Conservation (phyloP, 1,284 basidiomycete species). For the Cystobasidium slooffiae region DNA sequence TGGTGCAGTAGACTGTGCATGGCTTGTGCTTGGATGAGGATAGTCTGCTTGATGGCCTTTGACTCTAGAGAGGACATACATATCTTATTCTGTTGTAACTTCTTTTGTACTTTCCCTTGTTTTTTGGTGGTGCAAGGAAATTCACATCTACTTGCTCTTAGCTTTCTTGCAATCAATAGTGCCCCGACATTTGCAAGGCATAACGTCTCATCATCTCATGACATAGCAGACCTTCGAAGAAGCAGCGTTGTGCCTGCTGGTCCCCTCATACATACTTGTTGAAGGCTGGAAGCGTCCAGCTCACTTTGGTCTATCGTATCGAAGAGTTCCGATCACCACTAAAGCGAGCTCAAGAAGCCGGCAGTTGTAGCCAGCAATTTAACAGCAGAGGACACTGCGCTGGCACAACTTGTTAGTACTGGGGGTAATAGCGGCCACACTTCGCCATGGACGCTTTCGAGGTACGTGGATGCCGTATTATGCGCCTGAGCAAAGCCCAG, state of each 20-base stretch:
- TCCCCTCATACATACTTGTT: too few species aligned
- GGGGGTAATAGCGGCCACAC: neutral
- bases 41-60: slow-evolving; percentile 8
- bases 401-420: neutral
- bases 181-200: too few species aligned
- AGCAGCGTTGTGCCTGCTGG: too few species aligned
- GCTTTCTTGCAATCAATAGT: too few species aligned
- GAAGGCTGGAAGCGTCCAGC: neutral
- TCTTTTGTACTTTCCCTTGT: neutral
- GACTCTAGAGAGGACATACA: slow-evolving; percentile 28
- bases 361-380: too few species aligned
- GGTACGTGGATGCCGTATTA: slow-evolving; percentile 34
- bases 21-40: neutral
- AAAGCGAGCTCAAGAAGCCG: too few species aligned
- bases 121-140: too few species aligned
- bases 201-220: too few species aligned
- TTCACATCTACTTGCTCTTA: too few species aligned
- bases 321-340: neutral
- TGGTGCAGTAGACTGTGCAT: slow-evolving; percentile 19
- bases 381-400: too few species aligned
- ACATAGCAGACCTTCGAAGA: too few species aligned
- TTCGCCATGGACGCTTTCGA: slow-evolving; percentile 53
- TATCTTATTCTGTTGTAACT: neutral
- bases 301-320: neutral
- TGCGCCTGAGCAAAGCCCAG: neutral